A percentile compares a stretch with the other conserved stretches of the same genome.
phyloP scores from a whole-genome alignment of 78 protist genomes.

The Dictyostelium intermedium region DNA sequence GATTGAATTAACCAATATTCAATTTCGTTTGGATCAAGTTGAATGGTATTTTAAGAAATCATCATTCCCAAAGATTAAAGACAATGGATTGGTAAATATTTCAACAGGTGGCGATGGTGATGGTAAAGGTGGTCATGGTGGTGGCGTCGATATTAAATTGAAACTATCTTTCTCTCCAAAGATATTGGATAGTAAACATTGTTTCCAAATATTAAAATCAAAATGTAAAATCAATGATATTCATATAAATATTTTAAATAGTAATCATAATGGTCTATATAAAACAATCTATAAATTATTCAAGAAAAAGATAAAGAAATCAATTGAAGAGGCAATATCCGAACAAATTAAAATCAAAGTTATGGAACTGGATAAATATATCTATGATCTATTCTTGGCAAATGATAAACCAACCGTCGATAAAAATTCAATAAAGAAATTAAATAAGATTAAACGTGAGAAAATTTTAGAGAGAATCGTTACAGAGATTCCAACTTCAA shows the following conservation, averaged over 20 bases:
- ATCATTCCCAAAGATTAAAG: slow-evolving; percentile 46
- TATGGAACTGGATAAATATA: background rate
- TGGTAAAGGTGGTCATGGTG: slow-evolving; percentile 8
- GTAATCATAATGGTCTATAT: slow-evolving; percentile 47
- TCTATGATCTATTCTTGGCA: background rate
- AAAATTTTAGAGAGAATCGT: slow-evolving; percentile 63
- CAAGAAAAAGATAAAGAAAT: slow-evolving; percentile 33
- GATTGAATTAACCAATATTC: slow-evolving; percentile 49
- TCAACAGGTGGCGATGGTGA: slow-evolving; percentile 36
- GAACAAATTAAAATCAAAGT: background rate
- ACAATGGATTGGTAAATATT: slow-evolving; percentile 39
- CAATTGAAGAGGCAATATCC: slow-evolving; percentile 27
- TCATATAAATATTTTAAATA: slow-evolving; percentile 14
- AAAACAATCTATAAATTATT: slow-evolving; percentile 46
- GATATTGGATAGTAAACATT: slow-evolving; percentile 3
- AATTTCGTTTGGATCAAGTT: slow-evolving; percentile 44
- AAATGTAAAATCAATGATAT: slow-evolving; percentile 58
- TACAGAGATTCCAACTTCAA: slow-evolving; percentile 26
- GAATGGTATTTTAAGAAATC: slow-evolving; percentile 49
- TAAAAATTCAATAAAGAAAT: background rate
- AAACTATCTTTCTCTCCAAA: slow-evolving; percentile 50
- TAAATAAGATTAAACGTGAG: slow-evolving; percentile 21
- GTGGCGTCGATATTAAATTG: slow-evolving; percentile 37
- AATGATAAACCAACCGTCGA: background rate
- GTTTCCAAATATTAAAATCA: background rate